These are phyloP conservation scores for Coccomyxa sp. DNA, from an alignment of 139 green algal species.

Conservation along the genomic window DNA sequence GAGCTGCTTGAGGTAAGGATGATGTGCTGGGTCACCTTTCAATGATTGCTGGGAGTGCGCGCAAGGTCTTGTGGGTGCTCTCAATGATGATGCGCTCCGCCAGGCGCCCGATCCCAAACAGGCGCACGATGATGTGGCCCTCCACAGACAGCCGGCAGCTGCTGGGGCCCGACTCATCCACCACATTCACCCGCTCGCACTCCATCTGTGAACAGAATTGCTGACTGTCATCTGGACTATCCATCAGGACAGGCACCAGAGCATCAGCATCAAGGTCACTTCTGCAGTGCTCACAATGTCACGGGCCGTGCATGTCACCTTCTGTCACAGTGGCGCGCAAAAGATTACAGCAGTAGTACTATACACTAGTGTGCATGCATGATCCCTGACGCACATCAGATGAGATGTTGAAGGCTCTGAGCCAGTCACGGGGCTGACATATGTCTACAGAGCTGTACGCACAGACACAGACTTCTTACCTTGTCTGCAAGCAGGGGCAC, in stretches of 20 bases:
- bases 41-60: background rate
- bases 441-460: too few relatives aligned
- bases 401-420: too few relatives aligned
- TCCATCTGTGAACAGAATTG: background rate
- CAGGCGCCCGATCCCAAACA: background rate
- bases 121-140: background rate
- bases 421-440: too few relatives aligned
- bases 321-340: too few relatives aligned
- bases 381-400: too few relatives aligned
- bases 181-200: background rate
- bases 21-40: background rate
- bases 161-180: background rate
- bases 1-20: background rate
- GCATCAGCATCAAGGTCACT: background rate
- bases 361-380: too few relatives aligned
- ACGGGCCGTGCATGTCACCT: background rate
- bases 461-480: too few relatives aligned
- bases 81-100: background rate
- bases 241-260: background rate
- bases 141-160: conserved; percentile 1
- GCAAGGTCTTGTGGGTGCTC: conserved; percentile 1
- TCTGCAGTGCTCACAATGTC: background rate
- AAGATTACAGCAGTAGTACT: too few relatives aligned
- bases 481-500: background rate
- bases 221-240: background rate